These are phyloP conservation scores for Diplodia scrobiculata DNA, from an alignment of 2,329 filamentous ascomycete genomes.

Conservation along the genomic window DNA sequence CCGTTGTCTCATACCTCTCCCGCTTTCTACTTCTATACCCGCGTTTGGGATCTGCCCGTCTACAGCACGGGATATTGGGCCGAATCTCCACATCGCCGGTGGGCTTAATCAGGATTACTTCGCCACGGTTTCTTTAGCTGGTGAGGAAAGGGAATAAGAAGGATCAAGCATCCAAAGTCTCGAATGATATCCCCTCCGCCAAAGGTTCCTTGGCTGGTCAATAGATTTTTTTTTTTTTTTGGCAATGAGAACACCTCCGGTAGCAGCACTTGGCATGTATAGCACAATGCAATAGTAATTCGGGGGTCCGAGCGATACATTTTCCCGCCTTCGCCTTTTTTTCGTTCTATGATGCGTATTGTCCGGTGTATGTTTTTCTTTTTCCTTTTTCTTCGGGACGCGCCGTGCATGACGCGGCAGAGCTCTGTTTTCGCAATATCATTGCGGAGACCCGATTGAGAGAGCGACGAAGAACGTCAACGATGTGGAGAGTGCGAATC, in stretches of 20 bases:
- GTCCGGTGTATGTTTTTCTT: not conserved
- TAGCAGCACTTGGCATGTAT: slow-evolving; percentile 13
- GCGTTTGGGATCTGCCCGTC: not conserved
- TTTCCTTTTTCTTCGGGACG: not conserved
- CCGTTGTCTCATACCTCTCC: slow-evolving; percentile 9
- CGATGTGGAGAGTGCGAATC: slow-evolving; percentile 1
- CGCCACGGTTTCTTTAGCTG: not conserved
- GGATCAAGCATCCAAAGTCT: not conserved
- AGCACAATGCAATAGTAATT: slow-evolving; percentile 18
- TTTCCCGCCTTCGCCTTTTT: not conserved
- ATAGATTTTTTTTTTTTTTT: slow-evolving; percentile 11
- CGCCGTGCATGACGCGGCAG: not conserved
- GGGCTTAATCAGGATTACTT: slow-evolving; percentile 12
- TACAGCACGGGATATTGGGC: not conserved
- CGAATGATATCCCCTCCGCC: slow-evolving; percentile 14
- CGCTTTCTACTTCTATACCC: not conserved
- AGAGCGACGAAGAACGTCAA: not conserved
- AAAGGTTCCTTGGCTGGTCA: not conserved
- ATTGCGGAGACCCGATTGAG: slow-evolving; percentile 7
- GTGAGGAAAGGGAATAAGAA: slow-evolving; percentile 3
- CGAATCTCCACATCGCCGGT: not conserved
- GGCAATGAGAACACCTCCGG: not conserved
- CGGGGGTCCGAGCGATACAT: not conserved
- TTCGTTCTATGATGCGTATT: not conserved
- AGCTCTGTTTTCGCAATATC: not conserved